Conservation (phyloP, 306 rosid species). For the Argentina anserina region DNA sequence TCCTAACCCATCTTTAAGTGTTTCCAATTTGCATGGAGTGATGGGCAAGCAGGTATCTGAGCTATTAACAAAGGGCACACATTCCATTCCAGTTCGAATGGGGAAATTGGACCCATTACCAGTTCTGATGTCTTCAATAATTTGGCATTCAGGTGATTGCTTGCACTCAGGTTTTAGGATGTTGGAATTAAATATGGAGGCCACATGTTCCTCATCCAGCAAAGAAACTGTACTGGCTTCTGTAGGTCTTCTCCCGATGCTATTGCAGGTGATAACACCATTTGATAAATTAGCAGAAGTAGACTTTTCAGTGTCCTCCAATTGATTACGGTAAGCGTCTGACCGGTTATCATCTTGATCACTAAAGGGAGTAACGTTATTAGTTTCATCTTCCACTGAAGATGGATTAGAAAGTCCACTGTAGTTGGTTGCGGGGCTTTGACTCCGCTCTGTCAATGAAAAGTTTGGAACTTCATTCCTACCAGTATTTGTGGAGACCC, state of each 20-base stretch:
- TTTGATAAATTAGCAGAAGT: constrained; percentile 39
- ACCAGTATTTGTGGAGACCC: constrained; percentile 48
- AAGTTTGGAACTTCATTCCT: constrained; percentile 57
- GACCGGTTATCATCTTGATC: constrained; percentile 57
- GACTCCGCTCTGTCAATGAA: constrained; percentile 69
- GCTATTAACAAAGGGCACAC: constrained; percentile 48
- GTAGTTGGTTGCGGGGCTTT: constrained; percentile 78
- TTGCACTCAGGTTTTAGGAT: constrained; percentile 42
- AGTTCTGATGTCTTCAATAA: constrained; percentile 54
- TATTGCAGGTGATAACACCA: constrained; percentile 43
- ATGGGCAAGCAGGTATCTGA: constrained; percentile 71
- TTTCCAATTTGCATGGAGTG: constrained; percentile 78
- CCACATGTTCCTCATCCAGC: constrained; percentile 51
- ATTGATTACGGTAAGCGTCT: constrained; percentile 43
- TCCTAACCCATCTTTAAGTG: constrained; percentile 59
- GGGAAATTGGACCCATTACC: constrained; percentile 56
- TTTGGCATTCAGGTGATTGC: constrained; percentile 46
- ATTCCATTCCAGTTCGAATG: constrained; percentile 53
- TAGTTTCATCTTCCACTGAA: constrained; percentile 91
- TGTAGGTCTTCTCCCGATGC: constrained; percentile 32
- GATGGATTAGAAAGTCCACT: constrained; percentile 96
- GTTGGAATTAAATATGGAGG: constrained; percentile 40
- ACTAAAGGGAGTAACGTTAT: constrained; percentile 55
- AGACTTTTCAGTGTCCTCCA: constrained; percentile 48
- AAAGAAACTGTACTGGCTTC: constrained; percentile 43